Evolutionary conservation across 164 flowering plant species (phyloP).

Genomic region (Saururus chinensis): DNA sequence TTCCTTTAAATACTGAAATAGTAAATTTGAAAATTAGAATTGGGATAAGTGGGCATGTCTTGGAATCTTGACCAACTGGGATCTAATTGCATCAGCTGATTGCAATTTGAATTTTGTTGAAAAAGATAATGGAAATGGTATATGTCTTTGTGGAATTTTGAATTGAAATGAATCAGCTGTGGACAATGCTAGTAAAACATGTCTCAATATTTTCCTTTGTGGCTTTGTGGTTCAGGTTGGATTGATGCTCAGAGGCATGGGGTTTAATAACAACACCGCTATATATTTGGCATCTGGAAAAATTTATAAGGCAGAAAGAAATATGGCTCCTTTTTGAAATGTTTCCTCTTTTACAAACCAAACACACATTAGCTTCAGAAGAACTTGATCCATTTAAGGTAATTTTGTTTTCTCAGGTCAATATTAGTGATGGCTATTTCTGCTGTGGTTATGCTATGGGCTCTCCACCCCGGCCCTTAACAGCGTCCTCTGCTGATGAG

Average conservation of each 20-base stretch:
- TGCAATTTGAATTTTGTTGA: too few relatives aligned
- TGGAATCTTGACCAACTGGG: too few relatives aligned
- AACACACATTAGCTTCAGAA: slow-evolving; percentile 69
- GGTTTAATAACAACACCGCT: slow-evolving; percentile 69
- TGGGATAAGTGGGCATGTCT: too few relatives aligned
- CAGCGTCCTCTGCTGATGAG: neutral
- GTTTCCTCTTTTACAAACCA: slow-evolving; percentile 83
- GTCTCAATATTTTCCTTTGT: too few relatives aligned
- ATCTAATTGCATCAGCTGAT: too few relatives aligned
- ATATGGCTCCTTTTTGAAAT: slow-evolving; percentile 84
- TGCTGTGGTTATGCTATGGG: neutral
- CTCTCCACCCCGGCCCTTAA: neutral
- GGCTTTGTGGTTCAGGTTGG: slow-evolving; percentile 96
- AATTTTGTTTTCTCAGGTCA: neutral
- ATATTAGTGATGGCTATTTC: neutral
- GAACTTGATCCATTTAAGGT: slow-evolving; percentile 83
- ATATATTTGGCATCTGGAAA: slow-evolving; percentile 92
- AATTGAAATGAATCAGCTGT: neutral
- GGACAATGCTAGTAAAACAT: neutral
- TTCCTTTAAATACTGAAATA: too few relatives aligned
- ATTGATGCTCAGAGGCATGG: slow-evolving; percentile 98
- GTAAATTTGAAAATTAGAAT: too few relatives aligned
- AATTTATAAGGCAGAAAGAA: slow-evolving; percentile 73
- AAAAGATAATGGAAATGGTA: too few relatives aligned
- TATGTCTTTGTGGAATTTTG: too few relatives aligned